Evolutionary conservation across 2,329 filamentous ascomycete genomes (phyloP), one percentile per base, ranked within the genome.

Genomic region (Trichothecium roseum): DNA sequence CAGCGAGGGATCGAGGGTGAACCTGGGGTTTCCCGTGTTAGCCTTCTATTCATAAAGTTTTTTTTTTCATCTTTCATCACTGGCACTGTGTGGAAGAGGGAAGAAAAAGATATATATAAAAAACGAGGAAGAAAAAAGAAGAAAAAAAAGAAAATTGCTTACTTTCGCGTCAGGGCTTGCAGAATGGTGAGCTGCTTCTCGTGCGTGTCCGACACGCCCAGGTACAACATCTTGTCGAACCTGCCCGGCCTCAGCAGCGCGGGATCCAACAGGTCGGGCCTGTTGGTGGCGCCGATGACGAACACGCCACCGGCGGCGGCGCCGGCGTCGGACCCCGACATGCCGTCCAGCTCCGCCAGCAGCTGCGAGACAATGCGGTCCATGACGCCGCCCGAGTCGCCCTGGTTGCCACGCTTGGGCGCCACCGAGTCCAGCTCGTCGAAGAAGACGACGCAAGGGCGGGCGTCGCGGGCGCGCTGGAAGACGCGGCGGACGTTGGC

Each of bases 171-270:
- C 53, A 98, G 64, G 2, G 91, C 91, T 56, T 96, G 86, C 52
- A 98, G 64, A 44, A 98, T 96, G 16, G 80, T 95, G 42, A 85
- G 74, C 61, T 98, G 91, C 65, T 96, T 96, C 14, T 94, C 84
- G 50, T 96, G 89, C 4, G 88, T 95, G 58, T 98, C 91, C 7
- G 86, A 93, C 8, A 98, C 87, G 26, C 91, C 91, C 10, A 98
- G 69, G 52, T 96, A 98, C 20, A 98, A 73, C 88, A 96, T 94
- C 67, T 96, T 96, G 55, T 98, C 91, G 56, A 98, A 96, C 40
- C 89, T 72, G 3, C 89, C 89, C 2, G 89, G 91, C 36, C 89
- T 76, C 30, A 96, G 66, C 39, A 98, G 64, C 4, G 89, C 91
- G 44, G 85, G 85, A 54, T 98, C 89, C 16, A 98, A 70, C 36